phyloP scores from a whole-genome alignment of 2,329 filamentous ascomycete species.

The Rhinocladiella mackenziei region DNA sequence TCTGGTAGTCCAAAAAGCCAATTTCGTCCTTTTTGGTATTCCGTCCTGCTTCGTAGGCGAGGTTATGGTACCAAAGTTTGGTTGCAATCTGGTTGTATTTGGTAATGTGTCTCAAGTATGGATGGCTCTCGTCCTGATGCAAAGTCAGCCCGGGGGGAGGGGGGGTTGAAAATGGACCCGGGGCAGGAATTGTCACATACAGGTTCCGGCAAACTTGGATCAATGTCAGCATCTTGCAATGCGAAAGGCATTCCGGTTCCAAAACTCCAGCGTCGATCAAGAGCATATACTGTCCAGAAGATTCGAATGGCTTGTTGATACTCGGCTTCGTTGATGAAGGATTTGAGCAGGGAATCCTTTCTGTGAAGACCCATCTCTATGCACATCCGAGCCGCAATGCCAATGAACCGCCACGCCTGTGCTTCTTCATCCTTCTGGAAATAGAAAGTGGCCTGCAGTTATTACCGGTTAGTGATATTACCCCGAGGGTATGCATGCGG shows the following conservation, averaged over 20 bases:
- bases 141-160: constrained; percentile 17
- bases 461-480: not conserved
- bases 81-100: constrained; percentile 76
- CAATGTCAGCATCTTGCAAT: constrained; percentile 80
- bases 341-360: constrained; percentile 64
- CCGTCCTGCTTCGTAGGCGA: constrained; percentile 62
- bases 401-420: constrained; percentile 81
- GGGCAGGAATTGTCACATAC: constrained; percentile 49
- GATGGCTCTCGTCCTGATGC: constrained; percentile 45
- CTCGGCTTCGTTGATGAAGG: constrained; percentile 65
- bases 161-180: too few relatives aligned
- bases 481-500: not conserved
- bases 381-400: constrained; percentile 74
- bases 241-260: constrained; percentile 85
- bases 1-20: constrained; percentile 74
- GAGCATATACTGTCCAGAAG: constrained; percentile 82
- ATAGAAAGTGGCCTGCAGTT: constrained; percentile 64
- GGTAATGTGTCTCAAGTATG: constrained; percentile 80
- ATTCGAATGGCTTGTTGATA: constrained; percentile 64
- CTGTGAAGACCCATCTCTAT: constrained; percentile 80
- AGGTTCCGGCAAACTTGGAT: constrained; percentile 71
- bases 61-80: constrained; percentile 79
- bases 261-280: constrained; percentile 84
- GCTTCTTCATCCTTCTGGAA: constrained; percentile 84
- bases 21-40: constrained; percentile 71